Conservation (phyloP, 257 asterid genomes). For the Cruciata laevipes region DNA sequence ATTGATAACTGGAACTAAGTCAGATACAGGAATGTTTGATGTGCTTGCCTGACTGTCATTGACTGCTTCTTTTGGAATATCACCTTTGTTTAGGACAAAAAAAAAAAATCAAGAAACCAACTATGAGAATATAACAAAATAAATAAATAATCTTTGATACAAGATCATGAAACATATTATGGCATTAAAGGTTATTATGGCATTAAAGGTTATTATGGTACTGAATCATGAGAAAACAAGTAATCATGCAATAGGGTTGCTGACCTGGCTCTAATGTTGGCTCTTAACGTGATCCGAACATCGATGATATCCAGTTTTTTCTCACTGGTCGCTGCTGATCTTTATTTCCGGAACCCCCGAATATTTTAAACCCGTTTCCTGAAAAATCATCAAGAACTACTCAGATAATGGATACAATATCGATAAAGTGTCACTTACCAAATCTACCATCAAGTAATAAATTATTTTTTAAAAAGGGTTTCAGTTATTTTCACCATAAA, state of each 20-base stretch:
- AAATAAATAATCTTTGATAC: not conserved
- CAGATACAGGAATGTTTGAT: constrained; percentile 24
- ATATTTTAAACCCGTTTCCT: constrained; percentile 58
- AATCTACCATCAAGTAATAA: not conserved
- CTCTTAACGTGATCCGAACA: constrained; percentile 37
- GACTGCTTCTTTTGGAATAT: constrained; percentile 19
- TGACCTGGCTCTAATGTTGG: no score
- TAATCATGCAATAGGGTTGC: constrained; percentile 6
- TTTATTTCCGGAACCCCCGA: constrained; percentile 33
- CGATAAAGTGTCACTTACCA: not conserved
- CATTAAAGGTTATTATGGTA: not conserved
- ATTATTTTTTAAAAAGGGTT: no score
- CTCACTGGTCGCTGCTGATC: constrained; percentile 34
- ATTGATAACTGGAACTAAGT: constrained; percentile 21
- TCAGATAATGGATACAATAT: not conserved
- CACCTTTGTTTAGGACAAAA: constrained; percentile 18
- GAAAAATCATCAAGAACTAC: constrained; percentile 19
- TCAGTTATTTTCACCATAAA: not conserved
- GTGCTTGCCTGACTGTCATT: constrained; percentile 16
- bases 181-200: not conserved
- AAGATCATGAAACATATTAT: not conserved
- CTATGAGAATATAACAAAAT: not conserved
- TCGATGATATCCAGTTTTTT: constrained; percentile 53
- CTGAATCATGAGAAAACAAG: not conserved
- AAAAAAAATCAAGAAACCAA: not conserved